Base-by-base conservation (phyloP, 331 rosid genomes). In the Ulmus americana region DNA sequence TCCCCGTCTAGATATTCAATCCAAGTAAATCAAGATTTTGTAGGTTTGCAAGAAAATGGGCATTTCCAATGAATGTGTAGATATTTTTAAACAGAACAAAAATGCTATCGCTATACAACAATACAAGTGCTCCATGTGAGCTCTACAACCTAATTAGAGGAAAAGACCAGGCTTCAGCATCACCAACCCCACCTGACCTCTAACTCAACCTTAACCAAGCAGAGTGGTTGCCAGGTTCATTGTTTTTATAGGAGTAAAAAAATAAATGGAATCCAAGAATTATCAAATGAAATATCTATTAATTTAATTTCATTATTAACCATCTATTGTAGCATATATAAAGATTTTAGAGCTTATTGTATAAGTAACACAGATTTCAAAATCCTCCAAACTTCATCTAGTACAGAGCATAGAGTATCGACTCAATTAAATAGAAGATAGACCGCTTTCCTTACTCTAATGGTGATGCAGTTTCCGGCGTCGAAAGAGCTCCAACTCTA, bases 401-500 rank as follows among this genome's bases (percentile, higher is more conserved):
- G 6, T n/a, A 14, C 22, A 8, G 55, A n/a, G 15, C 53, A 48
- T 5, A 12, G 15, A 48, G 7, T 14, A 48, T 48, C 7, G 16
- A 48, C 10, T 7, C 16, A 5, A 48, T 48, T 48, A 50, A 50
- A 49, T 49, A 13, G 55, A 1, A 50, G 18, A 14, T 14, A 42
- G 45, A 63, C 47, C 48, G 38, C 60, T 45, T 54, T 20, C 39
- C 55, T 65, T 18, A 52, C 18, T 63, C 60, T 64, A 61, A 72
- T 45, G 59, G 69, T 16, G 65, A 45, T 8, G 73, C 68, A 35
- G 57, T 47, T 46, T 55, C 10, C 41, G 68, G 42, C 45, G 55
- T 68, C 75, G 73, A 62, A 18, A 55, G 63, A 49, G 90, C 84
- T 78, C 97, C 95, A 54, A 91, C 96, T 74, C 97, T 81, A 62